Base-by-base conservation (phyloP, 441 rosid genomes). In the Euphorbia corollata region DNA sequence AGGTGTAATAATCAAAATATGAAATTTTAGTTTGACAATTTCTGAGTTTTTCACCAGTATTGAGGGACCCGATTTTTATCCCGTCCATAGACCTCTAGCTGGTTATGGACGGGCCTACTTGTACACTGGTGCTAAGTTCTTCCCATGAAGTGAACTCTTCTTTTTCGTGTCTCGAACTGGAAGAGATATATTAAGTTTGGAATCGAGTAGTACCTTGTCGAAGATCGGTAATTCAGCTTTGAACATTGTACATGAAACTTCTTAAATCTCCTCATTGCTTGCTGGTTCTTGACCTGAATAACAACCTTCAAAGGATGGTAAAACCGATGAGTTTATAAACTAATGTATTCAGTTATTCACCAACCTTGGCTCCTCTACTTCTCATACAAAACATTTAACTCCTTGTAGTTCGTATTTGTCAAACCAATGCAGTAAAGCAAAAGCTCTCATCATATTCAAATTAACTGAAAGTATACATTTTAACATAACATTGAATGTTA, bases 221-320 rank as follows among this genome's bases (percentile, higher is more conserved):
- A 93, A 93, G 67, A 93, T 73, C 15, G 96, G 99, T 75, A 86
- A 93, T 69, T 93, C 96, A n/a, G 95, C 96, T 84, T 93, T 93
- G 81, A 89, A 89, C 67, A 51, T 71, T 22, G 91, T 76, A 82
- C 99, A 91, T 5, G 72, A 86, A 20, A 76, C 73, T 70, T 86
- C 87, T 73, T 86, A 80, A 62, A 92, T 92, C 75, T 88, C 82
- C 68, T 76, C 84, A 64, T 83, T 90, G 84, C 54, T 85, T 66
- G 96, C 98, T 39, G 94, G 97, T 67, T 92, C 98, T 77, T 92
- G 97, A 59, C 86, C 73, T 0, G 78, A n/a, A n/a, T n/a, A n/a
- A n/a, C n/a, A n/a, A n/a, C n/a, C n/a, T n/a, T n/a, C 87, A 77
- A 59, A 27, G 68, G 24, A 23, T 69, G 10, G 30, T 30, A 27